phyloP scores from a whole-genome alignment of 768 basidiomycete genomes.

The Hygrophorus pudorinus region DNA sequence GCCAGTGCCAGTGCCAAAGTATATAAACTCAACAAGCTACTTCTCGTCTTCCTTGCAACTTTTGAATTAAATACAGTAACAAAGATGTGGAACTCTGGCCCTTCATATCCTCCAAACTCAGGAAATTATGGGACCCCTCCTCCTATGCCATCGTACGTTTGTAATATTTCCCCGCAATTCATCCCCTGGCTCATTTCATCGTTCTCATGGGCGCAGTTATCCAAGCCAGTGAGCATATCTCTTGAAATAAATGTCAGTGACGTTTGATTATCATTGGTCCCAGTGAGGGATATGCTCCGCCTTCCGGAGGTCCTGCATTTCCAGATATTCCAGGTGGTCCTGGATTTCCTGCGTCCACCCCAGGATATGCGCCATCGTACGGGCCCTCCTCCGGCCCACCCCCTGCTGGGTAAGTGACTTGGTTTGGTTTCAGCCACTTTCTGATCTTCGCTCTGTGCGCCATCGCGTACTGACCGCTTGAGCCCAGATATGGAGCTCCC shows the following conservation, averaged over 20 bases:
- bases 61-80: not conserved
- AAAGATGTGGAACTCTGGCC: conserved; percentile 4
- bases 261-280: not conserved
- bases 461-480: not conserved
- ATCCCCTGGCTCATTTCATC: not conserved
- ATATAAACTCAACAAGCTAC: not conserved
- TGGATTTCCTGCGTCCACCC: conserved; percentile 23
- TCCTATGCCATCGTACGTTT: conserved; percentile 1
- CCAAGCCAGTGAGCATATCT: not conserved
- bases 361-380: conserved; percentile 32
- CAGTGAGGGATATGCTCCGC: not conserved
- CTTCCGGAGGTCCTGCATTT: conserved; percentile 1
- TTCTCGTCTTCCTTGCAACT: too few species aligned
- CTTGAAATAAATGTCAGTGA: not conserved
- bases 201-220: not conserved
- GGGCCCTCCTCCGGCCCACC: conserved; percentile 13
- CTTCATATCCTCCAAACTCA: not conserved
- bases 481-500: not conserved
- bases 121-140: not conserved
- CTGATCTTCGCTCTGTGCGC: too few species aligned
- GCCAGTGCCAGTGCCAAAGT: too few species aligned
- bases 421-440: not conserved
- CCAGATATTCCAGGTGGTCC: conserved; percentile 10
- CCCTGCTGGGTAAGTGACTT: conserved; percentile 7
- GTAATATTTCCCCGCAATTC: not conserved